phyloP scores from a whole-genome alignment of 2,329 filamentous ascomycete species.

The Pseudocercospora cruenta region DNA sequence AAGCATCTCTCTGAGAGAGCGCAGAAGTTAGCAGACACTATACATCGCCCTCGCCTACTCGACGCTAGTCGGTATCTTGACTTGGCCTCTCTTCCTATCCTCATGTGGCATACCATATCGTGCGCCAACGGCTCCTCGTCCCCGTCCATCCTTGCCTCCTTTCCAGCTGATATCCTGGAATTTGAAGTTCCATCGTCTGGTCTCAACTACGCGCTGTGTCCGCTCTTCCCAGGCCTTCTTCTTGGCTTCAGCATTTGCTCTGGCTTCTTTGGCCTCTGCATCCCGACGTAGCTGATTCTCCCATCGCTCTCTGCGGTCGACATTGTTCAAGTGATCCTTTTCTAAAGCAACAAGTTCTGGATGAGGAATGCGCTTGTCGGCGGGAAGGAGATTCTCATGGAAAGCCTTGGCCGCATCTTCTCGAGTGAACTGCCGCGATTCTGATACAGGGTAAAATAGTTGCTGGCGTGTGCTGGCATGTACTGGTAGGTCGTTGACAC shows the following conservation, averaged over 20 bases:
- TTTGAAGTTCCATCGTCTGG: slow-evolving; percentile 62
- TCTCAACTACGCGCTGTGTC: slow-evolving; percentile 50
- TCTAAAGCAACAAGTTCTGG: slow-evolving; percentile 60
- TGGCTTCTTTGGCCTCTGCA: slow-evolving; percentile 39
- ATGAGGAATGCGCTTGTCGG: slow-evolving; percentile 66
- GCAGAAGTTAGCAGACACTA: neutral
- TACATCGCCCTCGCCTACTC: slow-evolving; percentile 38
- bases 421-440: slow-evolving; percentile 67
- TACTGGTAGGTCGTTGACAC: slow-evolving; percentile 66
- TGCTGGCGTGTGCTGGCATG: slow-evolving; percentile 58
- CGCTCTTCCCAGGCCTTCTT: slow-evolving; percentile 49
- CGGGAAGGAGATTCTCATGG: slow-evolving; percentile 60
- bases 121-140: slow-evolving; percentile 57
- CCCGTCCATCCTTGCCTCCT: slow-evolving; percentile 59
- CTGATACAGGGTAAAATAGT: slow-evolving; percentile 66
- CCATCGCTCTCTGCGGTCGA: slow-evolving; percentile 46
- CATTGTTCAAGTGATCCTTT: slow-evolving; percentile 46
- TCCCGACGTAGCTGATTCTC: slow-evolving; percentile 47
- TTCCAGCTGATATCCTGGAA: slow-evolving; percentile 62
- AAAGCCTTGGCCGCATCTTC: slow-evolving; percentile 67
- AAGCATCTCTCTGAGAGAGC: neutral
- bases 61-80: slow-evolving; percentile 67
- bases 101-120: slow-evolving; percentile 65
- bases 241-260: slow-evolving; percentile 44
- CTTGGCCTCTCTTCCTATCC: slow-evolving; percentile 64